These are phyloP conservation scores for Linum tenue DNA, from an alignment of 345 rosid genomes.

Conservation along the genomic window DNA sequence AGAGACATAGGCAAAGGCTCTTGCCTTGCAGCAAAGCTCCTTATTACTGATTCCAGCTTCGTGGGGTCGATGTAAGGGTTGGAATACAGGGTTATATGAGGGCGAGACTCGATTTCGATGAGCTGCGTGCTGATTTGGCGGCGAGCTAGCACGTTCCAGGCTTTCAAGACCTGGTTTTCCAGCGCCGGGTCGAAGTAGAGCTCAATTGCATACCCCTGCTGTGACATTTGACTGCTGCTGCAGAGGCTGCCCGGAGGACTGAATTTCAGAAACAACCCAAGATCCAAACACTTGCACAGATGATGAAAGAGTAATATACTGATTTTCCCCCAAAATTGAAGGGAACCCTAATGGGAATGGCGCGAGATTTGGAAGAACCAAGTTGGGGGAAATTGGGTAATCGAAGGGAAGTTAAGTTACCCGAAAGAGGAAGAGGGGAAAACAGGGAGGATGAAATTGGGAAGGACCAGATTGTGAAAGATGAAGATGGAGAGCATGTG, in stretches of 20 bases:
- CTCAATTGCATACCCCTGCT: conserved; percentile 70
- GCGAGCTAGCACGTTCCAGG: conserved; percentile 97
- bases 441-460: not conserved
- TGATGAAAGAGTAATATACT: not conserved
- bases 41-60: conserved; percentile 62
- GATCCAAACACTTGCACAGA: not conserved
- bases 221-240: conserved; percentile 15
- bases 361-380: not conserved
- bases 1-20: conserved; percentile 60
- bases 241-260: not conserved
- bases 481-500: not conserved
- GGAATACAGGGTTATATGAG: conserved; percentile 81
- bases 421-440: not conserved
- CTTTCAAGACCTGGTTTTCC: conserved; percentile 91
- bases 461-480: not conserved
- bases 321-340: not conserved
- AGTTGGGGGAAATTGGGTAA: not conserved
- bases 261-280: not conserved
- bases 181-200: conserved; percentile 95
- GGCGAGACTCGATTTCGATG: conserved; percentile 91
- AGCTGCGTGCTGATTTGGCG: conserved; percentile 92
- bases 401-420: not conserved
- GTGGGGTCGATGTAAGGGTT: conserved; percentile 42
- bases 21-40: conserved; percentile 52
- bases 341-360: no score